phyloP scores from a whole-genome alignment of 2,329 filamentous ascomycete species.

The Huntiella moniliformis region DNA sequence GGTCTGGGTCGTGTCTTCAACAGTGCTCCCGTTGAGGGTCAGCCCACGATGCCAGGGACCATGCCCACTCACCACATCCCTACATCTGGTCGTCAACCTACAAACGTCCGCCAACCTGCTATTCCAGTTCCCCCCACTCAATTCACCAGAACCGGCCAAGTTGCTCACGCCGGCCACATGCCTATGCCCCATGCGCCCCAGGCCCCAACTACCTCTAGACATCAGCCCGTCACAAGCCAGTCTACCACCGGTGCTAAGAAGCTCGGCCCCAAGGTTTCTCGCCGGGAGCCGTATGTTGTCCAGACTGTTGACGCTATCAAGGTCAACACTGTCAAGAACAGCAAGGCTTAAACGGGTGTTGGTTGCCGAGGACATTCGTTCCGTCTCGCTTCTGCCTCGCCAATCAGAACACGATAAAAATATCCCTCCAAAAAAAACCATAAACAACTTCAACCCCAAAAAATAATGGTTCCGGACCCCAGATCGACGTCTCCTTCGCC shows the following conservation, averaged over 20 bases:
- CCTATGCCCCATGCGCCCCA: neutral
- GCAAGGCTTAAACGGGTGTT: no score
- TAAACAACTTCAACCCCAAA: no score
- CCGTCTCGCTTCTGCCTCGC: no score
- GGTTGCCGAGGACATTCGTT: no score
- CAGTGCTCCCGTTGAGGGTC: neutral
- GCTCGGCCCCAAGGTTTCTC: conserved; percentile 8
- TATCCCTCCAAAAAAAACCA: no score
- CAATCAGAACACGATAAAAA: no score
- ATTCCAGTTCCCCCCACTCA: neutral
- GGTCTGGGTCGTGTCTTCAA: neutral
- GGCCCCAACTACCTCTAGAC: neutral
- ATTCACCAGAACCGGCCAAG: neutral
- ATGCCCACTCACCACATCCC: neutral
- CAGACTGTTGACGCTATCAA: neutral
- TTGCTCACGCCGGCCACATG: neutral
- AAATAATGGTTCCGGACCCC: no score
- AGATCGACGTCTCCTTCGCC: no score
- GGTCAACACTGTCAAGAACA: neutral
- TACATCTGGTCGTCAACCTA: neutral
- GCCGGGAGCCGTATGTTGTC: conserved; percentile 9
- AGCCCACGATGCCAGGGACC: neutral
- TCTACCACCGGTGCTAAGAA: neutral
- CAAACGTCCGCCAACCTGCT: neutral
- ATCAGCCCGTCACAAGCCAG: neutral